Conservation (phyloP, 2,329 filamentous ascomycete species). For the Rutstroemia sp. region DNA sequence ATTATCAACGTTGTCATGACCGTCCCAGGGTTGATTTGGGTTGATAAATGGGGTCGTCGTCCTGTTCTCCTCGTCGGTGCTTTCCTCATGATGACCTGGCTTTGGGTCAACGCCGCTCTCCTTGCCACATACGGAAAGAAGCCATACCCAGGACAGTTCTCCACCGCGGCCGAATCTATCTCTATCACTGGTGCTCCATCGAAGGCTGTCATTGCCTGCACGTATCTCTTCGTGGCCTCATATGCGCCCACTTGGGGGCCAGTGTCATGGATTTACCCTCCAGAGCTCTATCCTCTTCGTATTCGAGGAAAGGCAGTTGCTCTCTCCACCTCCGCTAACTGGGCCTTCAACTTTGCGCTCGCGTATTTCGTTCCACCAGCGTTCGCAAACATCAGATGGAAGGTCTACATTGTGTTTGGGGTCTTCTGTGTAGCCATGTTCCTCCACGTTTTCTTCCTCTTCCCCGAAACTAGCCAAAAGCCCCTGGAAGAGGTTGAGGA, state of each 20-base stretch:
- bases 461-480: conserved; percentile 50
- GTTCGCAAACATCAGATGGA: conserved; percentile 42
- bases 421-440: conserved; percentile 45
- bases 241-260: conserved; percentile 46
- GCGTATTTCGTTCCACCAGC: conserved; percentile 41
- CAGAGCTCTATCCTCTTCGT: conserved; percentile 41
- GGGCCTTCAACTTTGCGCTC: conserved; percentile 44
- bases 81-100: conserved; percentile 31
- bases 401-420: conserved; percentile 45
- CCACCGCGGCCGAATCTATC: conserved; percentile 38
- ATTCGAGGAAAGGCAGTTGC: conserved; percentile 47
- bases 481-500: conserved; percentile 46
- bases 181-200: conserved; percentile 40
- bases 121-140: conserved; percentile 37
- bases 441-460: conserved; percentile 45
- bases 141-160: conserved; percentile 31
- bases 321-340: conserved; percentile 43
- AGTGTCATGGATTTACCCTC: conserved; percentile 42
- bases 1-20: conserved; percentile 79
- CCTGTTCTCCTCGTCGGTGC: conserved; percentile 54
- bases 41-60: conserved; percentile 71
- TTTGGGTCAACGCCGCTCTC: conserved; percentile 40
- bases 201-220: conserved; percentile 56
- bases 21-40: conserved; percentile 64
- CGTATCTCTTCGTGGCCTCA: conserved; percentile 55